These are phyloP conservation scores for Alternaria conjuncta DNA, from an alignment of 2,329 filamentous ascomycete genomes.

Conservation along the genomic window DNA sequence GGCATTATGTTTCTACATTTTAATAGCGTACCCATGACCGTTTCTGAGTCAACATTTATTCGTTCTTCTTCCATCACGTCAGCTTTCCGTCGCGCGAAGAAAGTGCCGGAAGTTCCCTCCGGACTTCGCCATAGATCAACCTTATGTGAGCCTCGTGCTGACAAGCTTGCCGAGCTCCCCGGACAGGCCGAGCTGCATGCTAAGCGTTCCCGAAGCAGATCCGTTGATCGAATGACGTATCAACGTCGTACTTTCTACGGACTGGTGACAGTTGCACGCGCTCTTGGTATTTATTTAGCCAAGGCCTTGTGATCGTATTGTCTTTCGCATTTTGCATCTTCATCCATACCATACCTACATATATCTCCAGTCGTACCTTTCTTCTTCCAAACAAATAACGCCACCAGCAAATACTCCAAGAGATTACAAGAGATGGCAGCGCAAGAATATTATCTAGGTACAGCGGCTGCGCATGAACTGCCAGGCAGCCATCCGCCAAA, in stretches of 20 bases:
- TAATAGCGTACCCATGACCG: not conserved
- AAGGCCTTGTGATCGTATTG: constrained; percentile 9
- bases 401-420: not conserved
- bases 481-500: constrained; percentile 23
- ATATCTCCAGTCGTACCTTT: not conserved
- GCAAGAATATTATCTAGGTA: constrained; percentile 43
- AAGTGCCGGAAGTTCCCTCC: constrained; percentile 2
- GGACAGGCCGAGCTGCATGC: constrained; percentile 26
- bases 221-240: constrained; percentile 38
- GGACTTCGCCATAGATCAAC: constrained; percentile 16
- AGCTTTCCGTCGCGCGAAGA: not conserved
- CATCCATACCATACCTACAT: not conserved
- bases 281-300: constrained; percentile 23
- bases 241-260: constrained; percentile 8
- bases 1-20: not conserved
- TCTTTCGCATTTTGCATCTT: not conserved
- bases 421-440: constrained; percentile 36
- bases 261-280: constrained; percentile 37
- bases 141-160: constrained; percentile 19
- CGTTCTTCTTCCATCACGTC: not conserved
- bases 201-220: constrained; percentile 22
- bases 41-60: not conserved
- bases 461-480: constrained; percentile 28
- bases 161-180: constrained; percentile 33
- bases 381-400: too few relatives aligned